phyloP scores from a whole-genome alignment of 495 filamentous ascomycete genomes.

The Cairneyella variabilis region DNA sequence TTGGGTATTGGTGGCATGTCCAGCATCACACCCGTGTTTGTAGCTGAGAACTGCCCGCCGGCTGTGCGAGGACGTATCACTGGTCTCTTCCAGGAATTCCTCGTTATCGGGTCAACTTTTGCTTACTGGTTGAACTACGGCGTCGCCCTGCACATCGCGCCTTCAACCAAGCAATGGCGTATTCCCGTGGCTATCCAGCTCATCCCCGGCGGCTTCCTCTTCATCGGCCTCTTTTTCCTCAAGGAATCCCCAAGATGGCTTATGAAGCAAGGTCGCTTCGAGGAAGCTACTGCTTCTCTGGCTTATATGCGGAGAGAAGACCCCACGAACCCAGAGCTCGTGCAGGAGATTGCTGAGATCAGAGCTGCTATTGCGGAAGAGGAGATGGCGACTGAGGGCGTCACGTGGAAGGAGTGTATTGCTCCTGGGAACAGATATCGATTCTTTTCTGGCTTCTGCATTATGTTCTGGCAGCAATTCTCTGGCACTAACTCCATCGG shows the following conservation, averaged over 20 bases:
- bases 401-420: constrained; percentile 20
- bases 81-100: constrained; percentile 26
- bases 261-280: constrained; percentile 11
- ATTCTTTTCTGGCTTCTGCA: constrained; percentile 38
- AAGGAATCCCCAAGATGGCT: constrained; percentile 25
- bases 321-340: not conserved
- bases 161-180: constrained; percentile 43
- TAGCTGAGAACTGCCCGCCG: constrained; percentile 51
- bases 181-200: constrained; percentile 32
- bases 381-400: constrained; percentile 15
- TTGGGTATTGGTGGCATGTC: constrained; percentile 52
- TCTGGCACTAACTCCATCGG: constrained; percentile 48
- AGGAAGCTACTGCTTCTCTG: constrained; percentile 7
- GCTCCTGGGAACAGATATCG: constrained; percentile 30
- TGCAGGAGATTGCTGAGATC: constrained; percentile 24
- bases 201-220: constrained; percentile 14
- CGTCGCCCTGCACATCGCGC: constrained; percentile 23
- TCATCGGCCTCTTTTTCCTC: constrained; percentile 18
- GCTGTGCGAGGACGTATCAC: constrained; percentile 49
- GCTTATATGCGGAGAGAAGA: constrained; percentile 10
- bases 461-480: constrained; percentile 54
- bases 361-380: constrained; percentile 24
- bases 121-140: constrained; percentile 52
- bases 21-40: constrained; percentile 42
- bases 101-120: constrained; percentile 41